phyloP scores from a whole-genome alignment of 1,284 basidiomycete species.

The Cutaneotrichosporon sp. region DNA sequence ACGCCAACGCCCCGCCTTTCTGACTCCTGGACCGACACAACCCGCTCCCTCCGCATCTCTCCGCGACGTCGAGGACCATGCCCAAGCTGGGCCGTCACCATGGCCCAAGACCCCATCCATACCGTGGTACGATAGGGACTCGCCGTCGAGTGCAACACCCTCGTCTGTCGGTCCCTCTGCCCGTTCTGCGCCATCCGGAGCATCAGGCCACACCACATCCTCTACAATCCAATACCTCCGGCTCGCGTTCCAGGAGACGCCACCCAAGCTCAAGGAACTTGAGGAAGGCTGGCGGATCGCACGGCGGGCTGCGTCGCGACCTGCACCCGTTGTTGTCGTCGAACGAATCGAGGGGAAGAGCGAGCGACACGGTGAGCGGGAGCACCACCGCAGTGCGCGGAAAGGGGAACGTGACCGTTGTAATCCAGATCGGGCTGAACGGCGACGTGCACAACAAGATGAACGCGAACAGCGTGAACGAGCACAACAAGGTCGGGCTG shows the following conservation, averaged over 20 bases:
- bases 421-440: neutral
- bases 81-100: neutral
- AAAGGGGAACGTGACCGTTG: neutral
- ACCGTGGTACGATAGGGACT: neutral
- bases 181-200: neutral
- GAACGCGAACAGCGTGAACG: neutral
- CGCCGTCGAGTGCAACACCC: neutral
- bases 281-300: slow-evolving; percentile 40
- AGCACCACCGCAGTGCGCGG: neutral
- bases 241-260: slow-evolving; percentile 36
- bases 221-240: slow-evolving; percentile 21
- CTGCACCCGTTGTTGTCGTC: slow-evolving; percentile 4
- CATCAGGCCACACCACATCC: neutral
- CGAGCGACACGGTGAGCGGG: slow-evolving; percentile 1
- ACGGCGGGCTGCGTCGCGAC: slow-evolving; percentile 12
- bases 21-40: neutral
- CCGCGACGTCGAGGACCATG: neutral
- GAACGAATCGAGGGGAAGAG: neutral
- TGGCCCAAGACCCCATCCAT: neutral
- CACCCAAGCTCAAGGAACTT: slow-evolving; percentile 33
- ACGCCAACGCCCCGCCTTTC: neutral
- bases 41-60: neutral
- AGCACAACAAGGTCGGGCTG: neutral
- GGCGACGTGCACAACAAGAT: too few relatives aligned
- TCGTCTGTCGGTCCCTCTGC: neutral